Percentiles rank a stretch among this genome's conserved stretches.
phyloP scores from a whole-genome alignment of 441 rosid genomes.

The Omphalea diandra region DNA sequence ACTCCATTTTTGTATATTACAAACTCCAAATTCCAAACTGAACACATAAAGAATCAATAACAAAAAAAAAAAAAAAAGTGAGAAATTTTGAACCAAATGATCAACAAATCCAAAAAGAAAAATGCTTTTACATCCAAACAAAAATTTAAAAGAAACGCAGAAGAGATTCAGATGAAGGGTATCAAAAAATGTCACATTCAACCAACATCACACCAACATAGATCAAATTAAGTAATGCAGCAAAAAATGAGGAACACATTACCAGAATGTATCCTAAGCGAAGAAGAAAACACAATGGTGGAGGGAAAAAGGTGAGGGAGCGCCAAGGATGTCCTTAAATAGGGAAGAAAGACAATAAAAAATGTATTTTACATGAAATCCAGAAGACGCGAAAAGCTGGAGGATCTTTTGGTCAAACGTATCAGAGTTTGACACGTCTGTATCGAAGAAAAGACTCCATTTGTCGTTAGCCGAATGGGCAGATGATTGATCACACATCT shows the following conservation, averaged over 20 bases:
- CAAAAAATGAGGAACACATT: not conserved
- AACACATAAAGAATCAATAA: too few species aligned
- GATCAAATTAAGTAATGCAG: not conserved
- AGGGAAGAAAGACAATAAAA: not conserved
- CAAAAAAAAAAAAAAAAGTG: not conserved
- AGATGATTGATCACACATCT: not conserved
- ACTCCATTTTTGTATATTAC: slow-evolving; percentile 49
- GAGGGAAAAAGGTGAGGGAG: too few species aligned
- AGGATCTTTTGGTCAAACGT: not conserved
- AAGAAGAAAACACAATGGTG: not conserved
- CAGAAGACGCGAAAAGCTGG: not conserved
- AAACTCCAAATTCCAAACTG: not conserved
- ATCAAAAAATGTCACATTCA: not conserved
- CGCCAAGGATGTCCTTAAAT: too few species aligned
- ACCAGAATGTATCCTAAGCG: slow-evolving; percentile 1
- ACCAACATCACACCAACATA: not conserved
- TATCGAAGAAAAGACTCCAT: not conserved
- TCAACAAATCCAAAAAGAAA: too few species aligned
- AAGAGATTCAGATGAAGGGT: not conserved
- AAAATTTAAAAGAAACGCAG: too few species aligned
- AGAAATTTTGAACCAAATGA: not conserved
- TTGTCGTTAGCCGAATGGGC: not conserved
- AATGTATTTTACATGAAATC: not conserved
- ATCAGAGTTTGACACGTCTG: slow-evolving; percentile 8
- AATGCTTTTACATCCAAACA: too few species aligned